These are phyloP conservation scores for Mycena sp. DNA, from an alignment of 1,284 basidiomycete genomes.

Conservation along the genomic window DNA sequence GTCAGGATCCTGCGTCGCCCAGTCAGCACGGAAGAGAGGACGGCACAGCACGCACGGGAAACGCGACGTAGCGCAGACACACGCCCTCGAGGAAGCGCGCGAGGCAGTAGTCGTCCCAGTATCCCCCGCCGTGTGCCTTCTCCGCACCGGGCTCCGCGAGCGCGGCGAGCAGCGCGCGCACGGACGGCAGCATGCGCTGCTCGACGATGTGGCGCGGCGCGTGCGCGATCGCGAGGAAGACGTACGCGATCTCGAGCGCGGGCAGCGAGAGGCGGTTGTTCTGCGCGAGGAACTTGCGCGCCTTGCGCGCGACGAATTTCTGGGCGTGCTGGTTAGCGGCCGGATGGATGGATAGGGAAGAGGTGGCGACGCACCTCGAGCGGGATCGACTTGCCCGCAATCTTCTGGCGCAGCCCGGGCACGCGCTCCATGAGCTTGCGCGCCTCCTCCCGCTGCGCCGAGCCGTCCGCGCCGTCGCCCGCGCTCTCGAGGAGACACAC, in stretches of 20 bases:
- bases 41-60: constrained; percentile 66
- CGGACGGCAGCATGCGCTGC: constrained; percentile 65
- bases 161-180: constrained; percentile 53
- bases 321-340: constrained; percentile 41
- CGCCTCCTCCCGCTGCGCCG: constrained; percentile 46
- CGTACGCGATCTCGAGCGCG: constrained; percentile 86
- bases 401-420: constrained; percentile 74
- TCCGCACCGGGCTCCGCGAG: constrained; percentile 44
- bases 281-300: constrained; percentile 87
- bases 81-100: constrained; percentile 87
- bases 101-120: constrained; percentile 90
- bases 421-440: constrained; percentile 68
- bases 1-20: constrained; percentile 48
- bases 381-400: constrained; percentile 94
- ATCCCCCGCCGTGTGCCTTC: constrained; percentile 71
- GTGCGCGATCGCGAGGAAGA: constrained; percentile 76
- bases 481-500: constrained; percentile 66
- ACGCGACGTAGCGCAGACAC: constrained; percentile 82
- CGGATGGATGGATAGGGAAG: constrained; percentile 4
- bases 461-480: constrained; percentile 48
- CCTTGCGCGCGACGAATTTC: constrained; percentile 92
- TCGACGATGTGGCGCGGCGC: constrained; percentile 65
- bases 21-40: background rate
- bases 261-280: constrained; percentile 78
- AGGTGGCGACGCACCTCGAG: constrained; percentile 69